These are phyloP conservation scores for Tuber microsphaerosporum DNA, from an alignment of 495 filamentous ascomycete genomes.

Conservation along the genomic window DNA sequence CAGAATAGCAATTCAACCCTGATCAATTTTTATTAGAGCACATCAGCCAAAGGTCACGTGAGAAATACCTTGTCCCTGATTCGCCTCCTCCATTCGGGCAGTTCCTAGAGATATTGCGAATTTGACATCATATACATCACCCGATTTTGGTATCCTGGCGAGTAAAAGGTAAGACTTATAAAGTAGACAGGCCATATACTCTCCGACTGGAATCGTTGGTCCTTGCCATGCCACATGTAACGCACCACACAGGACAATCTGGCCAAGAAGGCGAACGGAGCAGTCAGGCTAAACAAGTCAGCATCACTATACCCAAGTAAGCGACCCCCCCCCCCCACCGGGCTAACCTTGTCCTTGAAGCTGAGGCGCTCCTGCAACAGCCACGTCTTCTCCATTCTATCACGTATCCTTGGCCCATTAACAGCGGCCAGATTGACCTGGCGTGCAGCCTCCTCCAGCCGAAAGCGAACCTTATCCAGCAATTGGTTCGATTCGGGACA, in stretches of 20 bases:
- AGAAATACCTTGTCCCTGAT: slow-evolving; percentile 70
- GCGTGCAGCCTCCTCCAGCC: slow-evolving; percentile 61
- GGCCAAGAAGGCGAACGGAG: slow-evolving; percentile 66
- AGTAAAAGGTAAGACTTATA: slow-evolving; percentile 76
- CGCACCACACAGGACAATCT: slow-evolving; percentile 76
- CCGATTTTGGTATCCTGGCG: slow-evolving; percentile 56
- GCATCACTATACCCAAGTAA: slow-evolving; percentile 6
- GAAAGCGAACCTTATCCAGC: slow-evolving; percentile 64
- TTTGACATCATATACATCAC: slow-evolving; percentile 61
- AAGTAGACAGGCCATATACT: slow-evolving; percentile 81
- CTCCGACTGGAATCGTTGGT: slow-evolving; percentile 57
- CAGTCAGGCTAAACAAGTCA: slow-evolving; percentile 29
- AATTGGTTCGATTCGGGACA: slow-evolving; percentile 72
- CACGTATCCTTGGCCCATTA: slow-evolving; percentile 51
- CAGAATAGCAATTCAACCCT: slow-evolving; percentile 77
- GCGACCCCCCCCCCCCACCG: not conserved
- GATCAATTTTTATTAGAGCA: not conserved
- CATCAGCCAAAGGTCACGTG: not conserved
- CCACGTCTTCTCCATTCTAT: slow-evolving; percentile 64
- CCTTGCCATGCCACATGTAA: slow-evolving; percentile 78
- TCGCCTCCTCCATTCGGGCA: slow-evolving; percentile 64
- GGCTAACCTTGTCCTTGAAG: slow-evolving; percentile 62
- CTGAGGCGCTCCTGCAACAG: slow-evolving; percentile 68
- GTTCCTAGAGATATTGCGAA: slow-evolving; percentile 66
- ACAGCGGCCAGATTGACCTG: slow-evolving; percentile 74